Percentiles rank a stretch among this genome's conserved stretches.
phyloP scores from a whole-genome alignment of 768 basidiomycete genomes.

The Lentinula lateritia region DNA sequence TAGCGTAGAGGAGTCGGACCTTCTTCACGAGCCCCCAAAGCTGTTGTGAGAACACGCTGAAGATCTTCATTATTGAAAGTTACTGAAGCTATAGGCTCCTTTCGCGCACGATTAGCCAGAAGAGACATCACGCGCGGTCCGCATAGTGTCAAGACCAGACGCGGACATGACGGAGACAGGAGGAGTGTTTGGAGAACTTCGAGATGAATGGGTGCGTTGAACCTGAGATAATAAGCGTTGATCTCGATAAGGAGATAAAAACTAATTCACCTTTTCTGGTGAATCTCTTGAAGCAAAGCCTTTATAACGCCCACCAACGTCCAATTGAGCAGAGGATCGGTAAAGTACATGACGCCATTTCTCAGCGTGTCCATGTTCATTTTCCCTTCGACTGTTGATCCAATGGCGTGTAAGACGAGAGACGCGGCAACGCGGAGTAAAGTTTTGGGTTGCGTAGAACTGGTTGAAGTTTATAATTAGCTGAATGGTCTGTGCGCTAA shows the following conservation, averaged over 20 bases:
- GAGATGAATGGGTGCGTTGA: conserved; percentile 42
- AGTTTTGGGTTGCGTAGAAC: conserved; percentile 65
- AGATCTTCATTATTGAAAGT: conserved; percentile 33
- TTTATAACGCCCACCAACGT: conserved; percentile 71
- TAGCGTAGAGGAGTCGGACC: conserved; percentile 22
- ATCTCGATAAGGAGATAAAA: neutral
- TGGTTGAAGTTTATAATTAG: conserved; percentile 19
- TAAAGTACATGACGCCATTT: conserved; percentile 77
- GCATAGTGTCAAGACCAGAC: conserved; percentile 59
- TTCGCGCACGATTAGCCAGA: conserved; percentile 33
- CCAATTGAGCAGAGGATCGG: conserved; percentile 70
- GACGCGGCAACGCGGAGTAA: conserved; percentile 64
- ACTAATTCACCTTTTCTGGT: conserved; percentile 44
- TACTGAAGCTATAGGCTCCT: conserved; percentile 8
- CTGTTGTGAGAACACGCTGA: conserved; percentile 30
- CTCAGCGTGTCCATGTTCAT: conserved; percentile 64
- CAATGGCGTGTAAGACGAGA: conserved; percentile 60
- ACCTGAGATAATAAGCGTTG: conserved; percentile 27
- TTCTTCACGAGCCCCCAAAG: conserved; percentile 28
- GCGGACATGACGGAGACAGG: conserved; percentile 60
- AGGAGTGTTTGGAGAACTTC: conserved; percentile 65
- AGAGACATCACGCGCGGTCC: conserved; percentile 46
- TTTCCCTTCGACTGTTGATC: conserved; percentile 37
- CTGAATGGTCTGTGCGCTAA: neutral
- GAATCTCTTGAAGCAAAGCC: conserved; percentile 56